Conservation (phyloP, 2,329 filamentous ascomycete species). For the Thelonectria discophora region DNA sequence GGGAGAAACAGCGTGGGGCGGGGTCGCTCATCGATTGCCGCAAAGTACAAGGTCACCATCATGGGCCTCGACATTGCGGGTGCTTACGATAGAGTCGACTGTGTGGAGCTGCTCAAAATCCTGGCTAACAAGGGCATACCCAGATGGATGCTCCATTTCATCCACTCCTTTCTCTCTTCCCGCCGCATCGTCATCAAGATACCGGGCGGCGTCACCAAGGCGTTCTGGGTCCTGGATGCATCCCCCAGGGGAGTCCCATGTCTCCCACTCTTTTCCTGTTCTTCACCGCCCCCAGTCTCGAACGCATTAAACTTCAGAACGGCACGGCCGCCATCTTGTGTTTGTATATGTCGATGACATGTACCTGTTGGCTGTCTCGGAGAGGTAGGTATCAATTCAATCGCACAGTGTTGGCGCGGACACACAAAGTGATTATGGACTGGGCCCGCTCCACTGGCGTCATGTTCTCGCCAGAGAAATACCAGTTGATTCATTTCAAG, state of each 20-base stretch:
- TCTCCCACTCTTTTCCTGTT: background rate
- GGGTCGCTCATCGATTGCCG: no score
- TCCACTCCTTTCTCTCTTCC: no score
- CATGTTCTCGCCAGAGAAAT: background rate
- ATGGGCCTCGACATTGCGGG: conserved; percentile 30
- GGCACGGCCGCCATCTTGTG: background rate
- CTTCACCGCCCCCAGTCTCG: background rate
- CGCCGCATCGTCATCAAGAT: background rate
- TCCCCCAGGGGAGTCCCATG: background rate
- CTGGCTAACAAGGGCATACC: conserved; percentile 27
- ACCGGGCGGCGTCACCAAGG: background rate
- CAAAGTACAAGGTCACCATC: conserved; percentile 6
- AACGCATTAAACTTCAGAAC: background rate
- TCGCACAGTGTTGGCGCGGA: background rate
- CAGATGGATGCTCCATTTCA: background rate
- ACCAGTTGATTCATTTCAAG: background rate
- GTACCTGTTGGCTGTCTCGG: background rate
- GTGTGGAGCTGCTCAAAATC: conserved; percentile 28
- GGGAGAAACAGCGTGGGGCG: conserved; percentile 20
- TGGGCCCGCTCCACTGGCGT: background rate
- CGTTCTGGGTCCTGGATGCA: background rate
- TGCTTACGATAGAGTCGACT: conserved; percentile 28
- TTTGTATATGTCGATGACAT: background rate
- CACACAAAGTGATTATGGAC: background rate
- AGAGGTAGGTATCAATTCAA: background rate